Conservation (phyloP, 2,329 filamentous ascomycete genomes). For the Neofusicoccum ribis region DNA sequence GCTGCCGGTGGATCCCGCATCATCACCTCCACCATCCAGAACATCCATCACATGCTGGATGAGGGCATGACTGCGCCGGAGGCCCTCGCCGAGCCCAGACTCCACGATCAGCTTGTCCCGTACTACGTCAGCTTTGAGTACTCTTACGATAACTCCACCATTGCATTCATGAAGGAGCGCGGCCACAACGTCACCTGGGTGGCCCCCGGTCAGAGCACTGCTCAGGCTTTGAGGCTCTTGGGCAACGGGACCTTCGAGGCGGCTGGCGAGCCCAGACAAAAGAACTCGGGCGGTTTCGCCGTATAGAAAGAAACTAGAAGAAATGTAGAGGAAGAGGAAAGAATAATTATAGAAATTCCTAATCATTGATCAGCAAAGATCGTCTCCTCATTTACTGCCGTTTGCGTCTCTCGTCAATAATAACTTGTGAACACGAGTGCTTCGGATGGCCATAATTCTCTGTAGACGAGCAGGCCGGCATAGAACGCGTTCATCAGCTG, state of each 20-base stretch:
- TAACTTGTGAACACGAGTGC: too few relatives aligned
- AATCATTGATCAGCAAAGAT: too few relatives aligned
- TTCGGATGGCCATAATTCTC: too few relatives aligned
- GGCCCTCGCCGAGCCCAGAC: constrained; percentile 65
- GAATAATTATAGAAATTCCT: too few relatives aligned
- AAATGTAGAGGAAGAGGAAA: too few relatives aligned
- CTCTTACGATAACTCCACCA: constrained; percentile 64
- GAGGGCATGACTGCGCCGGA: constrained; percentile 59
- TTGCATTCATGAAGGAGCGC: constrained; percentile 60
- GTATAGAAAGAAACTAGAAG: constrained; percentile 36
- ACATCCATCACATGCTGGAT: constrained; percentile 72
- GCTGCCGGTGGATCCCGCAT: constrained; percentile 82
- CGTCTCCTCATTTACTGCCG: too few relatives aligned
- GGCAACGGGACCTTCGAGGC: constrained; percentile 73
- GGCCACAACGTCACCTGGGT: constrained; percentile 76
- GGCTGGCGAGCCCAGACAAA: constrained; percentile 73
- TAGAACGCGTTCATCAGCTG: too few relatives aligned
- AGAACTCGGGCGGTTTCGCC: constrained; percentile 66
- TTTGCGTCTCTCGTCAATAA: too few relatives aligned
- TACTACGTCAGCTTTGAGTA: constrained; percentile 69
- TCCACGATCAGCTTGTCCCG: constrained; percentile 83
- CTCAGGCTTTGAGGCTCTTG: constrained; percentile 66
- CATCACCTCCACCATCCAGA: constrained; percentile 75
- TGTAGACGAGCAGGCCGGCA: too few relatives aligned
- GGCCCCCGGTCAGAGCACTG: constrained; percentile 62